Evolutionary conservation across 306 rosid species (phyloP).

Genomic region (Cyclanthera cordifolia): DNA sequence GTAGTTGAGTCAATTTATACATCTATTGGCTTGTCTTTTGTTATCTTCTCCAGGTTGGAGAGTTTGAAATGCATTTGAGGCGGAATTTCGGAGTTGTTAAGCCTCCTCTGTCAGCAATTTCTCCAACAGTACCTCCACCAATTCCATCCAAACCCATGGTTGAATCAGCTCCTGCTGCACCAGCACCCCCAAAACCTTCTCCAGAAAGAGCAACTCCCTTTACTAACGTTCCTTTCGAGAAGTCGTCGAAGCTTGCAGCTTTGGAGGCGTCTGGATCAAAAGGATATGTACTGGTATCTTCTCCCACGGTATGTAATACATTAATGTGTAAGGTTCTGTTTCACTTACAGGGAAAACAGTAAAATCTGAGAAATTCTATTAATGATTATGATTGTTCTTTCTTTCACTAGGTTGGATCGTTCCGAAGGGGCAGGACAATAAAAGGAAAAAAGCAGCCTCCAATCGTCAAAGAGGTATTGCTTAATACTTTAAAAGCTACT

Average conservation of each 20-base stretch:
- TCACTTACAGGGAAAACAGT: not conserved
- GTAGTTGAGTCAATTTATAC: not conserved
- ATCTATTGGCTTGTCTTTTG: conserved; percentile 9
- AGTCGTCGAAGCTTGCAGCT: conserved; percentile 60
- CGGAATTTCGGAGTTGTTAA: conserved; percentile 59
- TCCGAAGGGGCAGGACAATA: conserved; percentile 66
- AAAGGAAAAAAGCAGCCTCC: conserved; percentile 88
- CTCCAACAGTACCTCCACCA: conserved; percentile 63
- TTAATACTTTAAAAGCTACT: conserved; percentile 3
- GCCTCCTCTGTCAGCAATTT: conserved; percentile 57
- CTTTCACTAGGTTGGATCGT: conserved; percentile 61
- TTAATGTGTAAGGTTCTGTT: not conserved
- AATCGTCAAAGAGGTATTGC: conserved; percentile 80
- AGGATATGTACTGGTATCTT: conserved; percentile 47
- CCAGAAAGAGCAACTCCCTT: conserved; percentile 50
- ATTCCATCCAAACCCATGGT: conserved; percentile 71
- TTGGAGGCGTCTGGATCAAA: conserved; percentile 69
- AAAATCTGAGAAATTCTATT: not conserved
- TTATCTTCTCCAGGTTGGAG: conserved; percentile 61
- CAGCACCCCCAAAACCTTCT: conserved; percentile 51
- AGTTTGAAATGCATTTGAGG: conserved; percentile 91
- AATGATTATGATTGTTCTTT: not conserved
- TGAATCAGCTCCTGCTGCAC: conserved; percentile 37
- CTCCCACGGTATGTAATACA: conserved; percentile 52
- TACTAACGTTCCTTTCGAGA: conserved; percentile 25